Evolutionary conservation across 164 flowering plant genomes (phyloP).

Genomic region (Vitis vinifera): ASM3070453v1 NC_081805.1:4967001-4967500

Average conservation of each 20-base stretch:
- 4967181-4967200: not conserved
- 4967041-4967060: no score
- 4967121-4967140: not conserved
- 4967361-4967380: not conserved
- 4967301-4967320: conserved; percentile 87
- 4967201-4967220: conserved; percentile 73
- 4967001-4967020: no score
- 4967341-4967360: conserved; percentile 4
- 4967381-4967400: not conserved
- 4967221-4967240: conserved; percentile 99
- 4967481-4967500: conserved; percentile 66
- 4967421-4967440: not conserved
- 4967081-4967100: not conserved
- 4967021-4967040: no score
- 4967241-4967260: conserved; percentile 90
- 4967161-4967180: no score
- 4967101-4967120: not conserved
- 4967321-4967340: conserved; percentile 58
- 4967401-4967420: not conserved
- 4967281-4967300: conserved; percentile 99
- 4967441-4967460: not conserved
- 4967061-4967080: not conserved
- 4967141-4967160: not conserved
- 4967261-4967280: conserved; percentile 85
- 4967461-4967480: not conserved